Percentiles rank a stretch among this genome's conserved stretches.
phyloP scores from a whole-genome alignment of 2,329 filamentous ascomycete species.

The Cytospora piceicola region DNA sequence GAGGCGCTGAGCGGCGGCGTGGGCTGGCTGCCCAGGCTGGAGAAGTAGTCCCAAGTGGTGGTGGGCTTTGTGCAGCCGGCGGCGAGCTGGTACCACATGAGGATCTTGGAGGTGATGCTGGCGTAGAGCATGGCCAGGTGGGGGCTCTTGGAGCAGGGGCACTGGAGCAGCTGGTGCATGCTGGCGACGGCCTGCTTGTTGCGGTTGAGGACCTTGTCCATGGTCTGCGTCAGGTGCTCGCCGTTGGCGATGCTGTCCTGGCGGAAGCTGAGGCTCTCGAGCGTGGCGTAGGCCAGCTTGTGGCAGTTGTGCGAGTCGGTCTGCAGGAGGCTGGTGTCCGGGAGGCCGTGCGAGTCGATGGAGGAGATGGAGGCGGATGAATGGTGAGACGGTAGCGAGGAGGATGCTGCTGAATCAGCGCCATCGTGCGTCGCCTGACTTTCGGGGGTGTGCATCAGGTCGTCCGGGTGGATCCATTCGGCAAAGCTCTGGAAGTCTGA shows the following conservation, averaged over 20 bases:
- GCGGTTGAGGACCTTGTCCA: slow-evolving; percentile 31
- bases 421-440: slow-evolving; percentile 14
- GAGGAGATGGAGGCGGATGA: slow-evolving; percentile 19
- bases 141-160: slow-evolving; percentile 27
- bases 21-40: slow-evolving; percentile 23
- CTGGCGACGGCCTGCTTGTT: slow-evolving; percentile 31
- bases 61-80: slow-evolving; percentile 25
- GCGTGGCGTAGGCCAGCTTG: slow-evolving; percentile 25
- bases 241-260: slow-evolving; percentile 20
- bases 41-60: slow-evolving; percentile 28
- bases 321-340: slow-evolving; percentile 19
- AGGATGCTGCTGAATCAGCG: slow-evolving; percentile 15
- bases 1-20: slow-evolving; percentile 28
- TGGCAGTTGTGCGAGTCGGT: slow-evolving; percentile 28
- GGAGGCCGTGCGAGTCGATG: slow-evolving; percentile 17
- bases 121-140: slow-evolving; percentile 30
- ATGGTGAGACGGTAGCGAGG: slow-evolving; percentile 13
- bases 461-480: slow-evolving; percentile 29
- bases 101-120: slow-evolving; percentile 31
- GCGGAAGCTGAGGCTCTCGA: slow-evolving; percentile 25
- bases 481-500: slow-evolving; percentile 28
- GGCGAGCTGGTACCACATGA: slow-evolving; percentile 31
- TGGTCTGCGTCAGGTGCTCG: slow-evolving; percentile 28
- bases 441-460: slow-evolving; percentile 28
- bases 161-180: slow-evolving; percentile 28